These are phyloP conservation scores for Trametes cingulata DNA, from an alignment of 768 basidiomycete genomes.

Conservation along the genomic window DNA sequence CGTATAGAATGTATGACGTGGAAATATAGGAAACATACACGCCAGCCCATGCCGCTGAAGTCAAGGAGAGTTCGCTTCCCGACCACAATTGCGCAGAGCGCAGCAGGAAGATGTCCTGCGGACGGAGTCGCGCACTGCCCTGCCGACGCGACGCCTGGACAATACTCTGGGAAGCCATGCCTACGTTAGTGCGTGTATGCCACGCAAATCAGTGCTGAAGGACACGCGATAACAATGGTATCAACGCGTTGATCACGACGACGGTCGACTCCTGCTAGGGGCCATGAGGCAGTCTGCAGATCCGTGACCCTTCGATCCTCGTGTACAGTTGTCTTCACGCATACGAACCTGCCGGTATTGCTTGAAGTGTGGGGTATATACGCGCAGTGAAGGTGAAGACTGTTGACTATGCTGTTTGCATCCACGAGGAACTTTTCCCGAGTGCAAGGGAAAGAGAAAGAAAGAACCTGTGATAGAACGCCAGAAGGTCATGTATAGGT, in stretches of 20 bases:
- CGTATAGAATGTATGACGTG: no score
- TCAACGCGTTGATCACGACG: slow-evolving; percentile 1
- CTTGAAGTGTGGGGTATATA: no score
- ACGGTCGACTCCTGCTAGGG: not conserved
- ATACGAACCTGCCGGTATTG: no score
- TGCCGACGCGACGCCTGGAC: not conserved
- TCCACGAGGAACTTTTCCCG: not conserved
- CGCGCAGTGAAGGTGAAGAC: no score
- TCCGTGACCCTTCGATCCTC: not conserved
- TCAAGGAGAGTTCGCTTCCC: not conserved
- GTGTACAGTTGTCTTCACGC: no score
- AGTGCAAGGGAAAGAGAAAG: not conserved
- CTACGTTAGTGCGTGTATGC: slow-evolving; percentile 2
- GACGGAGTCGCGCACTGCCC: not conserved
- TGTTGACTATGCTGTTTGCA: no score
- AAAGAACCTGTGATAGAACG: not conserved
- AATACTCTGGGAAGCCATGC: not conserved
- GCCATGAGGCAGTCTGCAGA: not conserved
- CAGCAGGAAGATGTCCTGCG: not conserved
- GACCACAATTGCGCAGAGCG: not conserved
- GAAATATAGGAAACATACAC: no score
- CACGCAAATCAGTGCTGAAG: slow-evolving; percentile 1
- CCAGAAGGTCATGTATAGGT: not conserved
- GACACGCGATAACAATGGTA: not conserved
- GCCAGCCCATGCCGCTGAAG: no score